Percentiles rank a stretch among this genome's conserved stretches.
Evolutionary conservation across 805 yeast species (phyloP).

Genomic region (Candida maris): DNA sequence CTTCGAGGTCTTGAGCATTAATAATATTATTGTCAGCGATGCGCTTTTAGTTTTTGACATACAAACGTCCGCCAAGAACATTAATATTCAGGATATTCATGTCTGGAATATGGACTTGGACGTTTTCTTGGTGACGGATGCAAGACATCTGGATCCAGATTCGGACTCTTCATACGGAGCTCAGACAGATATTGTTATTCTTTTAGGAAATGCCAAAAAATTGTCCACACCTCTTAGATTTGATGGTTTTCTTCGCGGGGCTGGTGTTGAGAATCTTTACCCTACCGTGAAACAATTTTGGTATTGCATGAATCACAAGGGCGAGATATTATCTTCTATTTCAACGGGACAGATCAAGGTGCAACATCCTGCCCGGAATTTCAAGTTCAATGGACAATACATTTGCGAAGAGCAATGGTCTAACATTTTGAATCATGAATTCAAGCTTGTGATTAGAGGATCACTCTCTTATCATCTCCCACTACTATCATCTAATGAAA

Average conservation of each 20-base stretch:
- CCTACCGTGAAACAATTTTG: slow-evolving; percentile 19
- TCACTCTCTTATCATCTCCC: slow-evolving; percentile 32
- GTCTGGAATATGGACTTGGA: slow-evolving; percentile 33
- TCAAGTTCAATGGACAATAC: slow-evolving; percentile 21
- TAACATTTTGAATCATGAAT: slow-evolving; percentile 24
- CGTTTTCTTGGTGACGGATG: slow-evolving; percentile 29
- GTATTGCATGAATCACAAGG: slow-evolving; percentile 20
- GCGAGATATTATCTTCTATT: slow-evolving; percentile 4
- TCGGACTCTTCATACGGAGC: neutral
- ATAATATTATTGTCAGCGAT: slow-evolving; percentile 30
- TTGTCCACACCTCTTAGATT: slow-evolving; percentile 32
- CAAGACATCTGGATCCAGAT: slow-evolving; percentile 11
- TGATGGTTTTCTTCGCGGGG: slow-evolving; percentile 22
- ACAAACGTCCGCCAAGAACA: slow-evolving; percentile 23
- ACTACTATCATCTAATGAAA: slow-evolving; percentile 20
- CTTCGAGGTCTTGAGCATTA: slow-evolving; percentile 24
- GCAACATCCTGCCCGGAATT: slow-evolving; percentile 26
- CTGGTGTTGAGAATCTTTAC: slow-evolving; percentile 5
- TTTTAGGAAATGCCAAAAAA: slow-evolving; percentile 29
- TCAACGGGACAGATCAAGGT: slow-evolving; percentile 32
- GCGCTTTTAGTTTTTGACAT: slow-evolving; percentile 31
- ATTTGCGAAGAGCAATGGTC: slow-evolving; percentile 30
- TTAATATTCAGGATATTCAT: slow-evolving; percentile 30
- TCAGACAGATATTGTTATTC: slow-evolving; percentile 27
- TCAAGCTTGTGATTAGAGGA: slow-evolving; percentile 30